Evolutionary conservation across 257 asterid species (phyloP), one percentile per base, ranked within the genome.

Genomic region (Fraxinus cuspidata): DNA sequence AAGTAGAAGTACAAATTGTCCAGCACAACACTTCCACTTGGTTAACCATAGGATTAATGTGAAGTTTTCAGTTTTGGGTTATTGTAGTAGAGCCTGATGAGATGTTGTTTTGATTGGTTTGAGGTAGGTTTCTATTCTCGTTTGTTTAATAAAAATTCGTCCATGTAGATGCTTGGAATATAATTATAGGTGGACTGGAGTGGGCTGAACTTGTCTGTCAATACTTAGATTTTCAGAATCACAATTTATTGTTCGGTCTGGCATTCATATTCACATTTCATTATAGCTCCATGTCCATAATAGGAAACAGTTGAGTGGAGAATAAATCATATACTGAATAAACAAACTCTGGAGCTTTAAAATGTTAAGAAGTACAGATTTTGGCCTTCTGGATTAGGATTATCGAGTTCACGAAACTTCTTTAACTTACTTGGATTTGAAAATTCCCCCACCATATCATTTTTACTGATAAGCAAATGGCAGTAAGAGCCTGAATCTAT

Each of bases 11-110:
- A 60, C 25, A n/a, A 58, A 58, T 4, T 58, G 28, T 58, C 25
- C 27, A 23, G 28, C 13, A 23, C 23, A 21, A 7, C 29, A 21
- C 29, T 58, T 58, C 9, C 29, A 58, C 66, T 58, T 58, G 29
- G 66, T 58, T 58, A 21, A 21, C 21, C 28, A 58, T 21, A n/a
- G 29, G 29, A 58, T 58, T 21, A n/a, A 1, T 58, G 66, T n/a
- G 27, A 23, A 56, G 28, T n/a, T 10, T n/a, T 21, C 66, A 21
- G 21, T n/a, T 58, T 56, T 21, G 27, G 11, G 7, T 56, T 56
- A 10, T 53, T 7, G 27, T 56, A 0, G 4, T 7, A 58, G 66
- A 58, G 68, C 79, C 67, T 44, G 81, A 75, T 23, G 58, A 76
- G 34, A 35, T 49, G 70, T 3, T 56, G 66, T 21, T 53, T 53